A percentile compares a stretch with the other conserved stretches of the same genome.
These are phyloP conservation scores for Fusarium nodosum DNA, from an alignment of 2,329 filamentous ascomycete species.

Conservation along the genomic window DNA sequence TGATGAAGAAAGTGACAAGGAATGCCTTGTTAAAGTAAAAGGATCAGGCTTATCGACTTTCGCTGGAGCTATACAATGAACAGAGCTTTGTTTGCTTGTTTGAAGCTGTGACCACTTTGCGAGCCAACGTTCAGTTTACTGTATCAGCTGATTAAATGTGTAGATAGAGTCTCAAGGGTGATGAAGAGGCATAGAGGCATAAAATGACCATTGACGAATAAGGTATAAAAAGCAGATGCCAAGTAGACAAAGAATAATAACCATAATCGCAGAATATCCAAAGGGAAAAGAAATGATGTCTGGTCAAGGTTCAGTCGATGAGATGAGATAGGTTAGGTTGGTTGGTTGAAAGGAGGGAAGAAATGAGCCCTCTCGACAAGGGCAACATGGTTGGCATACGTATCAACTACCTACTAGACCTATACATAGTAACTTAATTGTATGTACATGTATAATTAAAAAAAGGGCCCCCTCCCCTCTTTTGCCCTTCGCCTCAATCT, in stretches of 20 bases:
- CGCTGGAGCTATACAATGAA: conserved; percentile 11
- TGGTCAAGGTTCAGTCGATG: conserved; percentile 6
- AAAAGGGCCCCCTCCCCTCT: conserved; percentile 1
- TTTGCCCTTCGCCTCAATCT: conserved; percentile 15
- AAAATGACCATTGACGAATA: conserved; percentile 37
- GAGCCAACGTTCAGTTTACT: conserved; percentile 10
- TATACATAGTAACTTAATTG: conserved; percentile 8
- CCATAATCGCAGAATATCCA: conserved; percentile 37
- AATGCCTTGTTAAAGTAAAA: conserved; percentile 5
- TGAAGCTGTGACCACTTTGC: conserved; percentile 22
- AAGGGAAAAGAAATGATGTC: conserved; percentile 14
- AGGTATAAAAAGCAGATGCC: conserved; percentile 38
- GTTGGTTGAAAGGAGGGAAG: conserved; percentile 32
- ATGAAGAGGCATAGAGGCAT: conserved; percentile 34
- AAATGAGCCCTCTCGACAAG: conserved; percentile 30
- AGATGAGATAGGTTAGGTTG: conserved; percentile 8
- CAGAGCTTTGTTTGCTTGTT: conserved; percentile 17
- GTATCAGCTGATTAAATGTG: conserved; percentile 5
- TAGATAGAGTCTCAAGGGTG: conserved; percentile 26
- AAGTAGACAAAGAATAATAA: conserved; percentile 42
- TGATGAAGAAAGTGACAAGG: conserved; percentile 9
- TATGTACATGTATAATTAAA: conserved; percentile 10
- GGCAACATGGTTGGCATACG: background rate
- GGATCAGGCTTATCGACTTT: background rate
- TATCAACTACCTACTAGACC: background rate